Percentiles rank a stretch among this genome's conserved stretches.
Evolutionary conservation across 805 yeast species (phyloP).

Genomic region (Kodamaea hsintzibuensis): DNA sequence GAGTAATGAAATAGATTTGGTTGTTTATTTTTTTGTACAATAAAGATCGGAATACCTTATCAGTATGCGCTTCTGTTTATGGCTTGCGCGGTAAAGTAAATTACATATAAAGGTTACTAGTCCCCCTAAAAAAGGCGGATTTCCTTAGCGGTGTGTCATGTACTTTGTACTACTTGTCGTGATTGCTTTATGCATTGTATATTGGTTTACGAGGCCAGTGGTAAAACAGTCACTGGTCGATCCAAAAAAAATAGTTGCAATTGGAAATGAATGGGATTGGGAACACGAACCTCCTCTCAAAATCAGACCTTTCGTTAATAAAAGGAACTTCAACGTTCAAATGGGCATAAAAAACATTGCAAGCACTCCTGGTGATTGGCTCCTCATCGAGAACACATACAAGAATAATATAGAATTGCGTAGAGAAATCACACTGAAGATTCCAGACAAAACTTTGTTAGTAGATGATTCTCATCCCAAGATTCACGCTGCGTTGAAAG

Average conservation of each 20-base stretch:
- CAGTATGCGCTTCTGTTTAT: background rate
- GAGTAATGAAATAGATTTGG: background rate
- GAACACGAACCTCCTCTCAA: background rate
- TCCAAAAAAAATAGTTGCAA: slow-evolving; percentile 22
- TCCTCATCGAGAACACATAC: slow-evolving; percentile 64
- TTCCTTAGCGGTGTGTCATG: background rate
- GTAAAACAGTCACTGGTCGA: background rate
- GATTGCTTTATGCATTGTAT: background rate
- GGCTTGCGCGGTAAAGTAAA: background rate
- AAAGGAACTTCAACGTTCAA: slow-evolving; percentile 35
- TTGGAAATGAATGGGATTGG: slow-evolving; percentile 16
- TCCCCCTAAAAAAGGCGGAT: background rate
- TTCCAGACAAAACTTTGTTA: slow-evolving; percentile 34
- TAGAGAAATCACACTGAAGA: slow-evolving; percentile 28
- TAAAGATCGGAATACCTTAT: background rate
- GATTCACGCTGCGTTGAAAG: slow-evolving; percentile 41
- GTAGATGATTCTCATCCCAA: slow-evolving; percentile 13
- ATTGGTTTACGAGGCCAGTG: background rate
- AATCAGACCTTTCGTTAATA: slow-evolving; percentile 38
- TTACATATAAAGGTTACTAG: background rate
- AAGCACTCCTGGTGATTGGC: slow-evolving; percentile 51
- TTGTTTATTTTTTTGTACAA: background rate
- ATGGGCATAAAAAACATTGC: slow-evolving; percentile 35
- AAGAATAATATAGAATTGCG: slow-evolving; percentile 43
- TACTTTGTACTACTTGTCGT: background rate